Conservation (phyloP, 495 filamentous ascomycete species). For the Copromyces sp. region DNA sequence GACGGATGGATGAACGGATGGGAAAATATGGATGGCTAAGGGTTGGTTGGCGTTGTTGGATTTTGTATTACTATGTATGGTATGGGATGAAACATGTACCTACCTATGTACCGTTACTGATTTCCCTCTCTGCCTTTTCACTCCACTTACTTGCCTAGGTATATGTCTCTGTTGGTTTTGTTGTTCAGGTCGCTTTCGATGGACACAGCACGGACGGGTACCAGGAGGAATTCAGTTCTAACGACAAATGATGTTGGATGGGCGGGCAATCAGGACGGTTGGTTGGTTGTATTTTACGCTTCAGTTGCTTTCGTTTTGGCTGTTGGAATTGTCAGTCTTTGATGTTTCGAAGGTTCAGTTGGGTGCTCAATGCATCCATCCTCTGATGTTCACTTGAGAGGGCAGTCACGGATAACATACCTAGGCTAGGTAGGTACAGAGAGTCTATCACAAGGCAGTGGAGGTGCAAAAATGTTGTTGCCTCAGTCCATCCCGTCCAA, state of each 20-base stretch:
- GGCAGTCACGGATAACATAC: too few relatives aligned
- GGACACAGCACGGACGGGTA: neutral
- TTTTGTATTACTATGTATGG: neutral
- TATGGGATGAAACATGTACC: too few relatives aligned
- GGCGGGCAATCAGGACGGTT: neutral
- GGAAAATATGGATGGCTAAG: neutral
- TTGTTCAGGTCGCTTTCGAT: neutral
- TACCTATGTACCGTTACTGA: neutral
- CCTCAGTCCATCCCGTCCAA: neutral
- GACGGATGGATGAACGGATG: neutral
- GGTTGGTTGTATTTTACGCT: neutral
- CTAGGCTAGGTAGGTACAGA: too few relatives aligned
- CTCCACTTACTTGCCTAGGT: too few relatives aligned
- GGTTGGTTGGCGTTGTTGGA: neutral
- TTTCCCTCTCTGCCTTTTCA: neutral
- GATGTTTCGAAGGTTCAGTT: too few relatives aligned
- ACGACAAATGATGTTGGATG: too few relatives aligned
- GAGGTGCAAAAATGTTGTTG: neutral
- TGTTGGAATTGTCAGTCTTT: neutral
- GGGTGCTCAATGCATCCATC: too few relatives aligned
- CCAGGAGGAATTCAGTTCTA: too few relatives aligned
- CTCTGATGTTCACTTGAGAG: too few relatives aligned
- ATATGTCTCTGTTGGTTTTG: neutral
- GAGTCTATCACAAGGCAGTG: neutral
- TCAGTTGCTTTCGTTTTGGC: neutral